Evolutionary conservation across 2,329 filamentous ascomycete genomes (phyloP).

Genomic region (Chaetothyriales sp.): DNA sequence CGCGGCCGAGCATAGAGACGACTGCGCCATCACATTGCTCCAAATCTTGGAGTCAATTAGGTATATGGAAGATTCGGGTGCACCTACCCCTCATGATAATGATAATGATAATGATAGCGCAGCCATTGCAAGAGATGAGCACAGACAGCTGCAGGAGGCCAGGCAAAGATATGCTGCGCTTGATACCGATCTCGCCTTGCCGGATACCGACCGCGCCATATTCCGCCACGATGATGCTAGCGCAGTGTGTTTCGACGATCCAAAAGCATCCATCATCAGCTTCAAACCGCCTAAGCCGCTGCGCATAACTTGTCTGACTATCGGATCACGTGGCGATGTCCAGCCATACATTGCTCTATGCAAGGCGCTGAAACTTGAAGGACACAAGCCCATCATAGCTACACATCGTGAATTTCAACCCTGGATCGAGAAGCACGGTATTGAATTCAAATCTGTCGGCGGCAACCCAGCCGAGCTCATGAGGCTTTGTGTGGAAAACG

Average conservation of each 20-base stretch:
- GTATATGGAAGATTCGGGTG: constrained; percentile 55
- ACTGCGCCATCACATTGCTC: constrained; percentile 71
- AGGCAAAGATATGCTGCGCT: constrained; percentile 35
- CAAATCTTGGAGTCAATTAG: constrained; percentile 60
- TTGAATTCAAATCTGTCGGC: constrained; percentile 77
- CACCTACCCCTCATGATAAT: constrained; percentile 54
- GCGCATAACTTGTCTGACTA: constrained; percentile 83
- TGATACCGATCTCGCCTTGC: constrained; percentile 15
- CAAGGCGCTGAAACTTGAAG: constrained; percentile 76
- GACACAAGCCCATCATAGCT: constrained; percentile 74
- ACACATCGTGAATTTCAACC: constrained; percentile 80
- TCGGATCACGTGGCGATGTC: constrained; percentile 86
- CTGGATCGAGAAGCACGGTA: constrained; percentile 87
- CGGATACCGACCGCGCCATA: constrained; percentile 16
- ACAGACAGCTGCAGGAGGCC: constrained; percentile 65
- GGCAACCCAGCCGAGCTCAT: constrained; percentile 91
- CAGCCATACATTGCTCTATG: constrained; percentile 90
- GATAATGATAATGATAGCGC: constrained; percentile 58
- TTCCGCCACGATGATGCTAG: constrained; percentile 24
- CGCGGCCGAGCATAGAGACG: constrained; percentile 63
- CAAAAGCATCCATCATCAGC: constrained; percentile 72
- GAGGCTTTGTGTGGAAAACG: constrained; percentile 90
- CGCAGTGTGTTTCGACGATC: constrained; percentile 64
- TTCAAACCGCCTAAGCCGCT: constrained; percentile 75
- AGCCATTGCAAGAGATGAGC: constrained; percentile 64